Conservation (phyloP, 257 asterid genomes). For the Plantago major region DNA sequence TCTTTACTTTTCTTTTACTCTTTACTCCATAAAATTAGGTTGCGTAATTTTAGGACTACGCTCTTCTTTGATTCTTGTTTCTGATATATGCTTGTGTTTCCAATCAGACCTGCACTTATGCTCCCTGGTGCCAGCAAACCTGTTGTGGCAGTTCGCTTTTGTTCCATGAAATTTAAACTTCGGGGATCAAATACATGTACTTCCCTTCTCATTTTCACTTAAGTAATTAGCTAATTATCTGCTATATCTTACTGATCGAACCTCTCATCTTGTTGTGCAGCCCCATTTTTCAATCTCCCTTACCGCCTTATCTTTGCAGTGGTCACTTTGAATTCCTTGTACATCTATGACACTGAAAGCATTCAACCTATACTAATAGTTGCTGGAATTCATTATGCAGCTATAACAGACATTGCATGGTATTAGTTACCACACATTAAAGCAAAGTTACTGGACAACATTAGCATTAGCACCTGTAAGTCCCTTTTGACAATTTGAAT, state of each 20-base stretch:
- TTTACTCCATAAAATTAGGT: background rate
- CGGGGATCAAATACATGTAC: slow-evolving; percentile 67
- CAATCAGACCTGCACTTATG: slow-evolving; percentile 86
- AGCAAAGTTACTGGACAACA: background rate
- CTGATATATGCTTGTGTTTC: slow-evolving; percentile 20
- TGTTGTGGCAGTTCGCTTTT: slow-evolving; percentile 91
- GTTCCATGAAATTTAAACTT: slow-evolving; percentile 62
- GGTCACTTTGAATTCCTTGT: slow-evolving; percentile 87
- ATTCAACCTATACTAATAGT: slow-evolving; percentile 74
- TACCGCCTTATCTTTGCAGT: slow-evolving; percentile 92
- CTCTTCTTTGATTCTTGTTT: slow-evolving; percentile 4
- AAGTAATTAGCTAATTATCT: background rate
- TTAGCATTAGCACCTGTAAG: background rate
- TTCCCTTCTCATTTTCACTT: background rate
- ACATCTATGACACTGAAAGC: slow-evolving; percentile 85
- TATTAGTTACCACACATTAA: slow-evolving; percentile 22
- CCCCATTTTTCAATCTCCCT: slow-evolving; percentile 72
- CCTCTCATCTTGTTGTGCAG: slow-evolving; percentile 34
- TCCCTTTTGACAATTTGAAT: slow-evolving; percentile 11
- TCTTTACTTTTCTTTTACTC: background rate
- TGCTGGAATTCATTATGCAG: slow-evolving; percentile 94
- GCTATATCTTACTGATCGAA: slow-evolving; percentile 21
- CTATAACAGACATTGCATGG: slow-evolving; percentile 97
- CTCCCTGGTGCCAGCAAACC: slow-evolving; percentile 98
- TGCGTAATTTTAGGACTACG: background rate